Evolutionary conservation across 2,329 filamentous ascomycete species (phyloP).

Genomic region (Ophiostoma sp.): DNA sequence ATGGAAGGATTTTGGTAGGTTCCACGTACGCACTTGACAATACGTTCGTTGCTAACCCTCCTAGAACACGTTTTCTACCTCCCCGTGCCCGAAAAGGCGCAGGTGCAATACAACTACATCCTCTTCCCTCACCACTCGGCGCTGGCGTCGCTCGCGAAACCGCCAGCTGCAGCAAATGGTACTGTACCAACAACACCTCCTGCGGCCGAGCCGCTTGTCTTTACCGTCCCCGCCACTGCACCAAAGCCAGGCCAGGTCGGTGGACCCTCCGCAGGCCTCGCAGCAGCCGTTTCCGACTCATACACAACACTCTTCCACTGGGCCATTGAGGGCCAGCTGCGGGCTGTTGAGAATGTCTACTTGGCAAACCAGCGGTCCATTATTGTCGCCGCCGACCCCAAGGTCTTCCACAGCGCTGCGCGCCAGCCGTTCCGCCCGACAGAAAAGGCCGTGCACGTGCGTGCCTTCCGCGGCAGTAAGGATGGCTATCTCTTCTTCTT

Average conservation of each 20-base stretch:
- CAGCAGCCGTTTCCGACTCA: slow-evolving; percentile 57
- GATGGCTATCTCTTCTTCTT: slow-evolving; percentile 69
- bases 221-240: slow-evolving; percentile 60
- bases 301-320: slow-evolving; percentile 62
- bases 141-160: slow-evolving; percentile 39
- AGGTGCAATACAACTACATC: slow-evolving; percentile 66
- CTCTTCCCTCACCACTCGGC: slow-evolving; percentile 59
- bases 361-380: slow-evolving; percentile 36
- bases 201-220: slow-evolving; percentile 61
- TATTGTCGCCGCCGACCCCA: slow-evolving; percentile 55
- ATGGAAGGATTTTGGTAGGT: slow-evolving; percentile 63
- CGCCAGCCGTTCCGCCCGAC: slow-evolving; percentile 59
- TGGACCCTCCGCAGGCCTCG: slow-evolving; percentile 51
- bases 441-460: slow-evolving; percentile 66
- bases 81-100: slow-evolving; percentile 64
- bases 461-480: slow-evolving; percentile 66
- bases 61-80: slow-evolving; percentile 64
- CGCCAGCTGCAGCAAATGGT: slow-evolving; percentile 31
- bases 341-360: slow-evolving; percentile 46
- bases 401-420: slow-evolving; percentile 58
- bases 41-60: background rate
- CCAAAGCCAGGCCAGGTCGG: slow-evolving; percentile 61
- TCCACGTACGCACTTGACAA: accelerated
- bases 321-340: slow-evolving; percentile 56
- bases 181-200: slow-evolving; percentile 14